Conservation (phyloP, 768 basidiomycete species). For the Xerocomellus amylosporus region DNA sequence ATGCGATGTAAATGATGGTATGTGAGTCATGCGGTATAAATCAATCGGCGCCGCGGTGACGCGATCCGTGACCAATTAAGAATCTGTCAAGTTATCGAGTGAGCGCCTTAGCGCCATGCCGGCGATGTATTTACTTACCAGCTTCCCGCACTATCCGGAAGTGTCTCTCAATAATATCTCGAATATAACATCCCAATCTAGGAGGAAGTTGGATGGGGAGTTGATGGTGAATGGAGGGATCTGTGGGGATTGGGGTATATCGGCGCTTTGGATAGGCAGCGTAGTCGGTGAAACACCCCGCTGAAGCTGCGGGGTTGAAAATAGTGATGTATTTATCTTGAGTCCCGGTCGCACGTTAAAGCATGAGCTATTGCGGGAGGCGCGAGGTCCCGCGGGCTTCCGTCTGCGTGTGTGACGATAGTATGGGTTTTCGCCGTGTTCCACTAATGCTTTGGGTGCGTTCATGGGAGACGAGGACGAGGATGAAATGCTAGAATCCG, state of each 20-base stretch:
- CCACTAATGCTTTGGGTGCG: constrained; percentile 2
- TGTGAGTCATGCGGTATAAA: constrained; percentile 4
- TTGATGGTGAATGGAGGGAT: not conserved
- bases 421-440: not conserved
- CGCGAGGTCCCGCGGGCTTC: constrained; percentile 29
- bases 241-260: not conserved
- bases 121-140: constrained; percentile 13
- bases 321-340: constrained; percentile 16
- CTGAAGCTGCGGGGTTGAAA: constrained; percentile 4
- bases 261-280: not conserved
- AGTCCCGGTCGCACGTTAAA: constrained; percentile 13
- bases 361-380: constrained; percentile 12
- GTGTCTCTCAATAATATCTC: constrained; percentile 19
- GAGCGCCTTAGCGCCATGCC: not conserved
- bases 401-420: constrained; percentile 11
- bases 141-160: not conserved
- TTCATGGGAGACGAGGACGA: constrained; percentile 13
- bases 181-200: constrained; percentile 34
- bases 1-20: constrained; percentile 4
- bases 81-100: constrained; percentile 6
- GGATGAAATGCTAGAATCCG: constrained; percentile 11
- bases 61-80: not conserved
- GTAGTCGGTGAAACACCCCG: constrained; percentile 1
- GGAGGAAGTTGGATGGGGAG: constrained; percentile 19
- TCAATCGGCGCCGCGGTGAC: not conserved